phyloP scores from a whole-genome alignment of 148 eudicot species.

The Chenopodium formosanum region DNA sequence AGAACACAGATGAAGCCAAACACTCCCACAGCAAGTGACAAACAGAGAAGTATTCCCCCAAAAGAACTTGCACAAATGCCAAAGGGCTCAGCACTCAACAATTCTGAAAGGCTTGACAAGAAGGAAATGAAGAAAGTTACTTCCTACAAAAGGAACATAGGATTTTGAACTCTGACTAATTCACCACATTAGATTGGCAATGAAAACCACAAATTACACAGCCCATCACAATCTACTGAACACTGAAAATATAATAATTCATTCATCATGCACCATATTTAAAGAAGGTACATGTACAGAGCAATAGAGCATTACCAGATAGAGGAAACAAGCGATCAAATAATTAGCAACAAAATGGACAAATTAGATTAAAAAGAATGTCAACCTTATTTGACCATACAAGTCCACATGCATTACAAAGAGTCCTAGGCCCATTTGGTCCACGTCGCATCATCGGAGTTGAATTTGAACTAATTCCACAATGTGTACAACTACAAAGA shows the following conservation, averaged over 20 bases:
- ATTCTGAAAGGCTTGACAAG: background rate
- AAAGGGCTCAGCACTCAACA: background rate
- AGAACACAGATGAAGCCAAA: background rate
- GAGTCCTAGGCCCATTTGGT: conserved; percentile 83
- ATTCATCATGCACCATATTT: background rate
- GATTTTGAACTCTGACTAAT: background rate
- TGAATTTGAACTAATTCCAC: conserved; percentile 52
- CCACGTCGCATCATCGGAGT: conserved; percentile 95
- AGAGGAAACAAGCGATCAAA: background rate
- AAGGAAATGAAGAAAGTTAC: background rate
- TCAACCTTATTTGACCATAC: conserved; percentile 80
- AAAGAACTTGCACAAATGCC: background rate
- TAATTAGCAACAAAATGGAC: background rate
- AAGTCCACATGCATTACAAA: conserved; percentile 91
- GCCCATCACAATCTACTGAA: background rate
- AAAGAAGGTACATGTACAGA: background rate
- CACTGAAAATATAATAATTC: background rate
- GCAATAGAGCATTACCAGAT: background rate
- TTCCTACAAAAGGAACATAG: background rate
- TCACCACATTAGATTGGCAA: background rate
- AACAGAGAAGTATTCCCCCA: background rate
- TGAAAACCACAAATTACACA: background rate
- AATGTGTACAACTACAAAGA: conserved; percentile 52
- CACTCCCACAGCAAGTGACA: background rate
- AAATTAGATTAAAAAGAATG: conserved; percentile 8